Evolutionary conservation across 2,329 filamentous ascomycete species (phyloP).

Genomic region (Nigrograna mackinnonii): DNA sequence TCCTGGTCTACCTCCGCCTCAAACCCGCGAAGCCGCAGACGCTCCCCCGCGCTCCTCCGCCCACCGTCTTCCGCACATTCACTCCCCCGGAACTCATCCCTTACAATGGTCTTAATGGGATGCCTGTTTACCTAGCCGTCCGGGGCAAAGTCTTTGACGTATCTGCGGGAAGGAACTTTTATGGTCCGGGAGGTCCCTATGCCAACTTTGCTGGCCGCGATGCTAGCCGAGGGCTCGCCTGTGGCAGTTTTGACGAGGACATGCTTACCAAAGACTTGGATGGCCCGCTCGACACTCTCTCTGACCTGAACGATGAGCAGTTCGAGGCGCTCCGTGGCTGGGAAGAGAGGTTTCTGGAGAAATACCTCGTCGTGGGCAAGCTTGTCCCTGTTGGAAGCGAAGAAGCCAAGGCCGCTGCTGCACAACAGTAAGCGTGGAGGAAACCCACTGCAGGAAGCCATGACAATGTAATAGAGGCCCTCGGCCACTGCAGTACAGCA

Average conservation of each 20-base stretch:
- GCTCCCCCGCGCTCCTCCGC: slow-evolving; percentile 62
- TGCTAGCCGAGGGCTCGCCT: slow-evolving; percentile 84
- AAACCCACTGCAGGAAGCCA: too few species aligned
- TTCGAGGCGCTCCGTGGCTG: slow-evolving; percentile 83
- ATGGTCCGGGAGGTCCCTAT: slow-evolving; percentile 93
- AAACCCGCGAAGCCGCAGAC: slow-evolving; percentile 55
- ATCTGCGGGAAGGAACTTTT: slow-evolving; percentile 84
- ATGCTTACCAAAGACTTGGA: slow-evolving; percentile 93
- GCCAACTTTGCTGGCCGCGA: slow-evolving; percentile 95
- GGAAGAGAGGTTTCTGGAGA: slow-evolving; percentile 91
- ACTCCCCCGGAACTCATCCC: slow-evolving; percentile 81
- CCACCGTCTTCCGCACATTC: slow-evolving; percentile 85
- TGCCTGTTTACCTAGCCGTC: slow-evolving; percentile 87
- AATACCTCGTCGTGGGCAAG: slow-evolving; percentile 93
- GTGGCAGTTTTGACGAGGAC: slow-evolving; percentile 89
- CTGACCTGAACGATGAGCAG: slow-evolving; percentile 73
- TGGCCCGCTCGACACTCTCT: slow-evolving; percentile 76
- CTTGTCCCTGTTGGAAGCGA: slow-evolving; percentile 69
- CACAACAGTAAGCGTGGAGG: too few species aligned
- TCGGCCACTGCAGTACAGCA: too few species aligned
- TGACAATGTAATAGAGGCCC: too few species aligned
- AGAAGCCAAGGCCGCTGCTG: slow-evolving; percentile 49
- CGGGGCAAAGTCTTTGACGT: slow-evolving; percentile 93
- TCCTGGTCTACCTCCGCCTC: slow-evolving; percentile 63
- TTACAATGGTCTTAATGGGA: slow-evolving; percentile 75